A percentile compares a stretch with the other conserved stretches of the same genome.
These are phyloP conservation scores for Fusarium stilboides DNA, from an alignment of 2,329 filamentous ascomycete genomes.

Conservation along the genomic window DNA sequence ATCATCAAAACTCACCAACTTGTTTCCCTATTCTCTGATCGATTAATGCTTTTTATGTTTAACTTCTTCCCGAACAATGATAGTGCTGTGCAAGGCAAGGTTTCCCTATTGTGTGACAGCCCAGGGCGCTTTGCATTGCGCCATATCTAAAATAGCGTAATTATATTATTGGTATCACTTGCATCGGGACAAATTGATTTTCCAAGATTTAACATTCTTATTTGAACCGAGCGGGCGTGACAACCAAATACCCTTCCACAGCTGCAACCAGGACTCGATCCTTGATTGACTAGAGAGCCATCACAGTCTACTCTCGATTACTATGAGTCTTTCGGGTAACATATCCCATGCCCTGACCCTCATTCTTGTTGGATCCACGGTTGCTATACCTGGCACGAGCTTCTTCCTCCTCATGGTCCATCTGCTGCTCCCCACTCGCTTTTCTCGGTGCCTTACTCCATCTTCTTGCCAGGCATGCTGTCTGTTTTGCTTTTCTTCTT, in stretches of 20 bases:
- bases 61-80: too few species aligned
- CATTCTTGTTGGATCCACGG: neutral
- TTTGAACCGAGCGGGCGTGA: neutral
- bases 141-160: too few species aligned
- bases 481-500: conserved; percentile 27
- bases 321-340: neutral
- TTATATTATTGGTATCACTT: too few species aligned
- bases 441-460: neutral
- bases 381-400: neutral
- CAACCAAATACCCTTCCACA: neutral
- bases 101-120: too few species aligned
- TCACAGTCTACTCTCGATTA: neutral
- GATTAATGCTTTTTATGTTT: too few species aligned
- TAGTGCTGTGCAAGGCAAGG: too few species aligned
- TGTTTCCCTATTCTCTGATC: too few species aligned
- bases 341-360: neutral
- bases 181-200: too few species aligned
- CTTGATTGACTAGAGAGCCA: neutral
- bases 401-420: neutral
- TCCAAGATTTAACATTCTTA: neutral
- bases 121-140: too few species aligned
- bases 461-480: conserved; percentile 26
- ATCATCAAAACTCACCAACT: neutral
- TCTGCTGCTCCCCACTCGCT: conserved; percentile 12
- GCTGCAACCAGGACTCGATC: neutral